These are phyloP conservation scores for Globisporangium orthogonon DNA, from an alignment of 352 stramenopile species.

Conservation along the genomic window DNA sequence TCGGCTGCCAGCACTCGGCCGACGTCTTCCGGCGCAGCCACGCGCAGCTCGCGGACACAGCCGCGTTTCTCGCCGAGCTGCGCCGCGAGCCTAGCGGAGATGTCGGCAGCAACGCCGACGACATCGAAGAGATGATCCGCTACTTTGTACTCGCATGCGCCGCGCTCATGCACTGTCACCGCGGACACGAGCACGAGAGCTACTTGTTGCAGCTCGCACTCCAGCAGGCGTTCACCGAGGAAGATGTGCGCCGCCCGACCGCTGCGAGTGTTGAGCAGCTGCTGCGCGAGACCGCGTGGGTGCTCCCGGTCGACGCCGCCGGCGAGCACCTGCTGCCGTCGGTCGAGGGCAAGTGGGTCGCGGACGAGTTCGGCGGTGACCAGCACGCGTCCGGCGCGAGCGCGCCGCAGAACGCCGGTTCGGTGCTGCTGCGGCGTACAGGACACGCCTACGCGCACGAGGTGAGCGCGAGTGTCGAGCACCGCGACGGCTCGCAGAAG, in stretches of 20 bases:
- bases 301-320: conserved; percentile 31
- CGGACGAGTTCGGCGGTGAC: conserved; percentile 68
- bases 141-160: conserved; percentile 34
- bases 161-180: conserved; percentile 55
- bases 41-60: conserved; percentile 34
- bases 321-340: conserved; percentile 50
- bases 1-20: conserved; percentile 73
- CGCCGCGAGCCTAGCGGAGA: conserved; percentile 9
- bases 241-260: conserved; percentile 26
- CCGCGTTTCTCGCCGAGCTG: conserved; percentile 29
- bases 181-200: conserved; percentile 57
- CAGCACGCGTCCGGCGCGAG: conserved; percentile 22
- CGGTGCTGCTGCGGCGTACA: conserved; percentile 52
- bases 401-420: conserved; percentile 54
- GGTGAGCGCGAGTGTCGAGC: conserved; percentile 49
- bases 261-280: conserved; percentile 31
- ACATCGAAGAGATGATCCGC: conserved; percentile 13
- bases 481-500: conserved; percentile 27
- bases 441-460: conserved; percentile 57
- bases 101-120: not conserved
- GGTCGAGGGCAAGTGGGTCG: conserved; percentile 74
- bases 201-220: conserved; percentile 36
- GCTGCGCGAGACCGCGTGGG: conserved; percentile 55
- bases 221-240: conserved; percentile 21
- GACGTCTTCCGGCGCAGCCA: conserved; percentile 44